These are phyloP conservation scores for Umbelopsis vinacea DNA, from an alignment of 192 early-diverging fungal species.

Conservation along the genomic window DNA sequence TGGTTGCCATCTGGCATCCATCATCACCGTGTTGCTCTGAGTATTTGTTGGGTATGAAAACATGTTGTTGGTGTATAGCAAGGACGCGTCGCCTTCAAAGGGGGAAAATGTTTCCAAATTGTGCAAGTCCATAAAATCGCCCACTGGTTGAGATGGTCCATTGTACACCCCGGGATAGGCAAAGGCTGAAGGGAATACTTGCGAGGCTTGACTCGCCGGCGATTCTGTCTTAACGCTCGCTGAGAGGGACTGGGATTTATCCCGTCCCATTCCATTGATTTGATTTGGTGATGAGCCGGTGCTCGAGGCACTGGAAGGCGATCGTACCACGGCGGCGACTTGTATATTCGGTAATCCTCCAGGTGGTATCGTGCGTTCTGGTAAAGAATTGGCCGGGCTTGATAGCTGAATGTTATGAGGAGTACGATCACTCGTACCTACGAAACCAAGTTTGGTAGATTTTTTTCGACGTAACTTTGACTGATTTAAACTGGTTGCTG, in stretches of 20 bases:
- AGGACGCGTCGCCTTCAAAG: not conserved
- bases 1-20: not conserved
- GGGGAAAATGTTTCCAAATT: not conserved
- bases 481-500: not conserved
- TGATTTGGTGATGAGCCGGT: constrained; percentile 8
- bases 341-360: not conserved
- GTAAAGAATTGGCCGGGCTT: not conserved
- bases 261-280: not conserved
- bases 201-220: not conserved
- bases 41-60: not conserved
- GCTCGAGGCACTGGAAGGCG: constrained; percentile 2
- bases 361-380: not conserved
- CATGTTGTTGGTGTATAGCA: not conserved
- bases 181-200: not conserved
- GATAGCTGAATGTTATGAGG: not conserved
- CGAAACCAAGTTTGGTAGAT: not conserved
- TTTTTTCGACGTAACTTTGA: not conserved
- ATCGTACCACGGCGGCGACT: not conserved
- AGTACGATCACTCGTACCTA: not conserved
- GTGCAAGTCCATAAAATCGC: not conserved
- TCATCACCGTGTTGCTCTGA: not conserved
- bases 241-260: not conserved
- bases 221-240: not conserved
- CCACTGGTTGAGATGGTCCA: not conserved
- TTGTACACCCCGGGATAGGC: not conserved